phyloP scores from a whole-genome alignment of 1,139 yeast species.

The Schwanniomyces etchellsii region DNA sequence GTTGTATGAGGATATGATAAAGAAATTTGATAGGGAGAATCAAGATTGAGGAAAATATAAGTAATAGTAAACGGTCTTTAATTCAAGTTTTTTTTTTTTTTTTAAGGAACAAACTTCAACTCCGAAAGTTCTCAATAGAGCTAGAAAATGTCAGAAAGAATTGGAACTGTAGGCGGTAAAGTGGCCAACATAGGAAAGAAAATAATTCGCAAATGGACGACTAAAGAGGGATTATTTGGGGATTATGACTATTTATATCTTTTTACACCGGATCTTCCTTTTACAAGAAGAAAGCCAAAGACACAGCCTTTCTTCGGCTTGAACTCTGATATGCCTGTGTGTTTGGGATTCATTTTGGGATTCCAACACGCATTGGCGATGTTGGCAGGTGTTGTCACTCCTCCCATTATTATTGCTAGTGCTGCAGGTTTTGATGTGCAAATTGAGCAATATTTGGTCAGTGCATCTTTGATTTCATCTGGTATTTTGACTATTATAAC shows the following conservation, averaged over 20 bases:
- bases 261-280: constrained; percentile 75
- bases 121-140: no score
- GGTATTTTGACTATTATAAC: constrained; percentile 73
- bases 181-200: constrained; percentile 16
- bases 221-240: constrained; percentile 74
- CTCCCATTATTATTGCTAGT: constrained; percentile 65
- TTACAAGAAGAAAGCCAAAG: constrained; percentile 42
- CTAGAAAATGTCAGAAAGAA: no score
- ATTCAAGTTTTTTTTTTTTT: no score
- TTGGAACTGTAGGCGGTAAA: constrained; percentile 6
- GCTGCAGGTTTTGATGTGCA: constrained; percentile 51
- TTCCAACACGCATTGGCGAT: constrained; percentile 84
- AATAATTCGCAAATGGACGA: constrained; percentile 44
- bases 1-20: no score
- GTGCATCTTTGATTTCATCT: constrained; percentile 69
- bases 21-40: no score
- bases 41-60: no score
- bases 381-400: constrained; percentile 89
- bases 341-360: constrained; percentile 71
- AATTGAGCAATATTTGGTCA: constrained; percentile 64
- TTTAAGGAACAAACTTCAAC: no score
- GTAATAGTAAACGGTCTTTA: no score
- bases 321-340: constrained; percentile 70
- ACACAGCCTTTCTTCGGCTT: constrained; percentile 79
- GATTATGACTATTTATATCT: constrained; percentile 76